Percentiles rank a stretch among this genome's conserved stretches.
phyloP scores from a whole-genome alignment of 164 flowering plant species.

The Vitis labrusca region DNA sequence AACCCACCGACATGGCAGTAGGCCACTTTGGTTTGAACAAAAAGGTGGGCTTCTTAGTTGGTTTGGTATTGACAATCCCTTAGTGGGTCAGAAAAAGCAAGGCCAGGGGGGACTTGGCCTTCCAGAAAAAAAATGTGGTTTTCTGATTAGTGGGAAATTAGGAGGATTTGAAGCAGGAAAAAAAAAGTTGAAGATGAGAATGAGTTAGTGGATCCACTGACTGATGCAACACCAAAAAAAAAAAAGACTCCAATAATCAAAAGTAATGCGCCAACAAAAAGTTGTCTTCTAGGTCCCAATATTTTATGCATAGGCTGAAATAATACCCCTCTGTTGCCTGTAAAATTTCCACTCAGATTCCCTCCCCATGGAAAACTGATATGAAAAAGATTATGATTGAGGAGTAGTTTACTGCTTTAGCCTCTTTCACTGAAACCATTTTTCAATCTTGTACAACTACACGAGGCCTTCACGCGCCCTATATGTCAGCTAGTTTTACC shows the following conservation, averaged over 20 bases:
- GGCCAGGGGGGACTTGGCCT: too few relatives aligned
- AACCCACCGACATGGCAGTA: too few relatives aligned
- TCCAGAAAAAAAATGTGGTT: too few relatives aligned
- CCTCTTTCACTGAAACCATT: too few relatives aligned
- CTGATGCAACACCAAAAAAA: conserved; percentile 8
- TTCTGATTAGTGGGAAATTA: conserved; percentile 29
- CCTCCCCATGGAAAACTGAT: background rate
- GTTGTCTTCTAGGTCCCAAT: conserved; percentile 1
- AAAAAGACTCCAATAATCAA: conserved; percentile 15
- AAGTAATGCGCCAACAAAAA: conserved; percentile 16
- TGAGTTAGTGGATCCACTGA: conserved; percentile 35
- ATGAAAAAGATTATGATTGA: too few relatives aligned
- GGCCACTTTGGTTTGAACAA: too few relatives aligned
- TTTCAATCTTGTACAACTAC: too few relatives aligned
- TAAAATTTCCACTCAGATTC: background rate
- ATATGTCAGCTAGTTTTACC: too few relatives aligned
- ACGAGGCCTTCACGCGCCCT: too few relatives aligned
- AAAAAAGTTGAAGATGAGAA: conserved; percentile 32
- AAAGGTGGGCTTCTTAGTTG: background rate
- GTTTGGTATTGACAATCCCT: background rate
- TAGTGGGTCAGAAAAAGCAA: too few relatives aligned
- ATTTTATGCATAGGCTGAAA: background rate
- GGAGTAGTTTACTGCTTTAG: too few relatives aligned
- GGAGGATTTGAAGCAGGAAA: conserved; percentile 11
- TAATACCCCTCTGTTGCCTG: conserved; percentile 1